Conservation (phyloP, 768 basidiomycete genomes). For the Tylopilus cervinicoccineus region DNA sequence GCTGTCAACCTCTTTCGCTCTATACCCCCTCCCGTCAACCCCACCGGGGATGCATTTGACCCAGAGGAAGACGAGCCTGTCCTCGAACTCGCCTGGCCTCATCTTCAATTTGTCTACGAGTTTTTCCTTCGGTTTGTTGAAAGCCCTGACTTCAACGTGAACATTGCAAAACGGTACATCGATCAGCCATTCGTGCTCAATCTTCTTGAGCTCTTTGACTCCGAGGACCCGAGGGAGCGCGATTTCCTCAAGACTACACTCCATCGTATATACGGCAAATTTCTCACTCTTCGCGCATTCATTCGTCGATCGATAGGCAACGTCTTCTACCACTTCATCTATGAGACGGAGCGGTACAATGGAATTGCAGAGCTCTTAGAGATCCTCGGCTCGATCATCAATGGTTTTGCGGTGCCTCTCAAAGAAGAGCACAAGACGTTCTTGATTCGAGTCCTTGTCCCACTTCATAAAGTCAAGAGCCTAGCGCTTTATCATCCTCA, state of each 20-base stretch:
- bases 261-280: slow-evolving; percentile 99
- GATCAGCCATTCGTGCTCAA: slow-evolving; percentile 95
- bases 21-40: slow-evolving; percentile 99
- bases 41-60: slow-evolving; percentile 96
- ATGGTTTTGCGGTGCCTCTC: slow-evolving; percentile 95
- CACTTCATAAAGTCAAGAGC: slow-evolving; percentile 96
- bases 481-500: slow-evolving; percentile 99
- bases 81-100: slow-evolving; percentile 98
- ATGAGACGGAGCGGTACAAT: slow-evolving; percentile 98
- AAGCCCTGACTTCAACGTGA: slow-evolving; percentile 96
- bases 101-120: slow-evolving; percentile 98
- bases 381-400: slow-evolving; percentile 98
- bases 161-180: slow-evolving; percentile 95
- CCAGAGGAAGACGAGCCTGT: slow-evolving; percentile 99
- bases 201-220: slow-evolving; percentile 96
- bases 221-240: slow-evolving; percentile 97
- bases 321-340: slow-evolving; percentile 98
- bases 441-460: slow-evolving; percentile 89
- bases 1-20: slow-evolving; percentile 97
- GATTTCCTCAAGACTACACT: slow-evolving; percentile 99
- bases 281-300: slow-evolving; percentile 96
- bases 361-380: slow-evolving; percentile 98
- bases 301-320: slow-evolving; percentile 99
- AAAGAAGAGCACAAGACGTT: slow-evolving; percentile 99
- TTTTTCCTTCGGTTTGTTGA: slow-evolving; percentile 99